Base-by-base conservation (phyloP, 2,329 filamentous ascomycete genomes). In the Cryphonectria radicalis region DNA sequence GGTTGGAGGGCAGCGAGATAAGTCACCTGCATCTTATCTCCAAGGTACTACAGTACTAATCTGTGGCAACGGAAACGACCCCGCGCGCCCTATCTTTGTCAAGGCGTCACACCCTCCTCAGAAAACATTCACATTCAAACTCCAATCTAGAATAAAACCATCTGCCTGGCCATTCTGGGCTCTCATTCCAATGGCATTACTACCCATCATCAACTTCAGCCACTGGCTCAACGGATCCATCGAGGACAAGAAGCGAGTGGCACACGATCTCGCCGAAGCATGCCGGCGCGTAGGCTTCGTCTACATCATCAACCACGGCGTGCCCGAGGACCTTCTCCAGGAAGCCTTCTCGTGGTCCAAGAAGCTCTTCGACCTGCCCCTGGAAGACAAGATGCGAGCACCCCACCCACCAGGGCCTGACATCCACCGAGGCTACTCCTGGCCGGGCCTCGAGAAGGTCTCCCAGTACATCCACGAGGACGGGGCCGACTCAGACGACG, bases 311-410 rank as follows among this genome's bases (percentile, higher is more conserved):
- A 80, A 81, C 70, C 79, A 81, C 67, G 77, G 78, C 3, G 75
- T 84, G 0, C 76, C 81, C 0, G 74, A 76, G 7, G 76, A 79
- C 0, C 69, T 80, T 1, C 74, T 84, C 2, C 75, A 81, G 1
- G 79, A 82, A 43, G 73, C 73, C 14, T 74, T 74, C 35, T n/a
- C 53, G 22, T 82, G 79, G 80, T 77, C 78, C 7, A 75, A 77
- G 60, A 70, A 72, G 40, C 74, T 81, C 28, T 80, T 80, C 50
- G 77, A 76, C 63, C 73, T 81, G 28, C 75, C 78, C 0, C 35
- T 75, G 5, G 78, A 80, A 55, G 75, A 76, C 50, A 81, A 81
- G 71, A 80, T 81, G 78, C 75, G 80, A 40, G 79, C 80, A 42
- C 79, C 79, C 46, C 80, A 81, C 60, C 79, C 79, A 4, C 77